These are phyloP conservation scores for Cordyceps pruinosa DNA, from an alignment of 2,329 filamentous ascomycete species.

Conservation along the genomic window DNA sequence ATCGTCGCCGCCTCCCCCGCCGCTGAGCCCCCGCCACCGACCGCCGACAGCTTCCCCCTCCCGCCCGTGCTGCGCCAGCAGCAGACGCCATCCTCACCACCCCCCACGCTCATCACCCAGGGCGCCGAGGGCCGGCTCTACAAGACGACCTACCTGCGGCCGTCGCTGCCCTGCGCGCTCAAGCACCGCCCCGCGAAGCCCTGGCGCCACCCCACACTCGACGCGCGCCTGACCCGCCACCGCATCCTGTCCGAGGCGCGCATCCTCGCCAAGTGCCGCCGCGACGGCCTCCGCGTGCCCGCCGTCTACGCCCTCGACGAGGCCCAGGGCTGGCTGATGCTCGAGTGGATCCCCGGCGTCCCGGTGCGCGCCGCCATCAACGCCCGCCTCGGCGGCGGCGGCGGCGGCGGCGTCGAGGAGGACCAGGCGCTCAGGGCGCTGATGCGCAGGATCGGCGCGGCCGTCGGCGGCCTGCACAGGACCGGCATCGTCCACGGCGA, in stretches of 20 bases:
- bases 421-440: constrained; percentile 50
- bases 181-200: constrained; percentile 89
- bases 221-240: constrained; percentile 77
- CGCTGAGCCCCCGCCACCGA: neutral
- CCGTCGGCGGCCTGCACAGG: constrained; percentile 70
- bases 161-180: constrained; percentile 64
- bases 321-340: constrained; percentile 63
- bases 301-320: constrained; percentile 66
- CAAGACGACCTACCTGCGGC: constrained; percentile 70
- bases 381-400: constrained; percentile 52
- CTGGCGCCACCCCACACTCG: constrained; percentile 85
- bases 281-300: constrained; percentile 76
- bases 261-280: constrained; percentile 69
- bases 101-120: constrained; percentile 72
- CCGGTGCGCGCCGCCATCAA: constrained; percentile 67
- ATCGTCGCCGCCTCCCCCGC: too few species aligned
- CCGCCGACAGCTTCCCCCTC: constrained; percentile 40
- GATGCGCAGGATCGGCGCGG: constrained; percentile 62
- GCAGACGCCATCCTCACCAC: constrained; percentile 49
- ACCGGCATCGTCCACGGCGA: constrained; percentile 91
- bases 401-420: constrained; percentile 28
- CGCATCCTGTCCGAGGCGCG: constrained; percentile 85
- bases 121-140: constrained; percentile 95
- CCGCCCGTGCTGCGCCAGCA: constrained; percentile 59
- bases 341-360: constrained; percentile 75